Evolutionary conservation across 2,329 filamentous ascomycete species (phyloP), one percentile per base, ranked within the genome.

Genomic region (Colletotrichum zoysiae): DNA sequence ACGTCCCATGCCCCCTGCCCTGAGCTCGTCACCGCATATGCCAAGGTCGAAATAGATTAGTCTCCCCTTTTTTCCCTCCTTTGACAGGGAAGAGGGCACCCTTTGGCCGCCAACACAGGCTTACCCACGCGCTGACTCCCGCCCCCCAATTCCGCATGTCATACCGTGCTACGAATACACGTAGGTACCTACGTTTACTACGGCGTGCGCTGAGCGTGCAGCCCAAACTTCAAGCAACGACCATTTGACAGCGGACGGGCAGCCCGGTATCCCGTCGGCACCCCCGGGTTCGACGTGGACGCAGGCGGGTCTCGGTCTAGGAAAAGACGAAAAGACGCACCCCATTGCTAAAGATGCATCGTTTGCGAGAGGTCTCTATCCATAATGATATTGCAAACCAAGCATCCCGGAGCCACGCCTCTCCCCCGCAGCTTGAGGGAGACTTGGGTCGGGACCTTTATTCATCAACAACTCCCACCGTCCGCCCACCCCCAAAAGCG

Each of bases 1-100:
- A 53, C 48, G 23, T 51, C n/a, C 60, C 60, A 40, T 33, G 20
- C 56, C 42, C 64, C 16, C 35, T 56, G 26, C 64, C 64, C 18
- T 44, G 46, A 38, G 33, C 23, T 51, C 55, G 42, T 50, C 63
- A 33, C 53, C 53, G 53, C 33, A 40, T 46, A 40, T 48, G 33
- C 53, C 53, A 38, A 42, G 40, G 40, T n/a, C 11, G 16, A 12
- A 26, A 65, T 58, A 56, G 53, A 58, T 58, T 57, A 38, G 51
- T 50, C 40, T n/a, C 63, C 40, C 11, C 53, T 50, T 33, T 30
- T 23, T 26, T 4, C 7, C 3, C 11, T 18, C 6, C 3, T 26
- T 26, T 23, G 14, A 12, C 3, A 7, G 7, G 44, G 18, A 20
- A 11, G 20, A 1, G 18, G 50, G 5, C 4, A 51, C 48, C 26